Percentiles rank a stretch among this genome's conserved stretches.
Evolutionary conservation across 2,329 filamentous ascomycete species (phyloP).

Genomic region (Fusarium decemcellulare): DNA sequence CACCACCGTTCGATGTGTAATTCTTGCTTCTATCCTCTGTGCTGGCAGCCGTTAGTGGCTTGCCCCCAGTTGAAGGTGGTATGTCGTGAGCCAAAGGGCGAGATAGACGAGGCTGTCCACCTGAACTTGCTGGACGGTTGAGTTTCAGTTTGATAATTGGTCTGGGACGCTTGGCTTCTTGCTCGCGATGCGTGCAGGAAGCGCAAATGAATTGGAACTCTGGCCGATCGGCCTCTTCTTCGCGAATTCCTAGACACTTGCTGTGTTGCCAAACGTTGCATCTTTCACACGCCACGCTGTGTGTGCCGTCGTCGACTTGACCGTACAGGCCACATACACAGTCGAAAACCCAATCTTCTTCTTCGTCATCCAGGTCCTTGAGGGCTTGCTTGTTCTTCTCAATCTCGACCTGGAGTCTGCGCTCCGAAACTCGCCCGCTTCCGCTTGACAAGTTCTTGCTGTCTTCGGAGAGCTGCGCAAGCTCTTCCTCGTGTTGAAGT

Average conservation of each 20-base stretch:
- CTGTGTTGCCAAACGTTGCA: slow-evolving; percentile 99
- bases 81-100: slow-evolving; percentile 20
- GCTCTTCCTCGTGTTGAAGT: slow-evolving; percentile 85
- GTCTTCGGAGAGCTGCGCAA: slow-evolving; percentile 84
- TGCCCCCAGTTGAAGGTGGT: background rate
- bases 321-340: slow-evolving; percentile 93
- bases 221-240: slow-evolving; percentile 84
- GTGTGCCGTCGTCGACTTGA: slow-evolving; percentile 93
- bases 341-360: slow-evolving; percentile 94
- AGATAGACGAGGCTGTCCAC: slow-evolving; percentile 12
- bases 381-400: slow-evolving; percentile 84
- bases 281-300: slow-evolving; percentile 92
- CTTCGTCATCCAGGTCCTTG: slow-evolving; percentile 78
- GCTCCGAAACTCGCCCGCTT: slow-evolving; percentile 78
- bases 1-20: slow-evolving; percentile 19
- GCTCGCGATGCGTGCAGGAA: slow-evolving; percentile 79
- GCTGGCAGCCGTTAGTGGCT: background rate
- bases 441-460: slow-evolving; percentile 71
- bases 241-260: slow-evolving; percentile 86
- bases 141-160: slow-evolving; percentile 70
- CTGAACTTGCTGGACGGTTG: slow-evolving; percentile 36
- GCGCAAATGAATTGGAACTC: slow-evolving; percentile 91
- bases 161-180: slow-evolving; percentile 71
- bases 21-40: slow-evolving; percentile 7
- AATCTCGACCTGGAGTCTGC: slow-evolving; percentile 85